These are phyloP conservation scores for Lotus japonicus DNA, from an alignment of 306 rosid genomes.

Conservation along the genomic window DNA sequence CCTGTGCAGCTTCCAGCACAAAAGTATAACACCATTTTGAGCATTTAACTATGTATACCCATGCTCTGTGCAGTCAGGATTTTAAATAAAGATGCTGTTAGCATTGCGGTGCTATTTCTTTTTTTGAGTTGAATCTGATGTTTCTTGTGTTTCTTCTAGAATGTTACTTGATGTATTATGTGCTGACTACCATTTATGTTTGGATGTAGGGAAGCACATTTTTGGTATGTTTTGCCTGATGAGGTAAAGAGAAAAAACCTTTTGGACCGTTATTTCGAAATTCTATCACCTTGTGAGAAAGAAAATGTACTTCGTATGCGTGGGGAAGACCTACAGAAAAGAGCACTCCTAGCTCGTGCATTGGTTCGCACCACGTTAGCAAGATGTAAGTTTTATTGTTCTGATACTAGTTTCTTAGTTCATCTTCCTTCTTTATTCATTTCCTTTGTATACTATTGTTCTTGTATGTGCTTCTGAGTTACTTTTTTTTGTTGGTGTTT, in stretches of 20 bases:
- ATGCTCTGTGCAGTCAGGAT: not conserved
- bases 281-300: conserved; percentile 70
- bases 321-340: conserved; percentile 53
- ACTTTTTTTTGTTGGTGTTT: not conserved
- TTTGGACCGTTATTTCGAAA: conserved; percentile 50
- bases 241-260: conserved; percentile 52
- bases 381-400: conserved; percentile 58
- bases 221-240: conserved; percentile 75
- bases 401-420: not conserved
- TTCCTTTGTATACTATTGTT: not conserved
- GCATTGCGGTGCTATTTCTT: not conserved
- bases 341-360: conserved; percentile 67
- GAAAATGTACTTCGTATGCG: conserved; percentile 44
- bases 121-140: not conserved
- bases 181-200: not conserved
- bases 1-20: conserved; percentile 59
- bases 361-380: conserved; percentile 82
- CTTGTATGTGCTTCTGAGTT: not conserved
- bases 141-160: not conserved
- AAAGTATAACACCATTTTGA: conserved; percentile 32
- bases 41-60: not conserved
- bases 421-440: not conserved
- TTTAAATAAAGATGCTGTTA: not conserved
- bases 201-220: conserved; percentile 66
- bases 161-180: not conserved